Percentiles rank a stretch among this genome's conserved stretches.
These are phyloP conservation scores for Fraxinus angustifolia DNA, from an alignment of 305 asterid species.

Conservation along the genomic window DNA sequence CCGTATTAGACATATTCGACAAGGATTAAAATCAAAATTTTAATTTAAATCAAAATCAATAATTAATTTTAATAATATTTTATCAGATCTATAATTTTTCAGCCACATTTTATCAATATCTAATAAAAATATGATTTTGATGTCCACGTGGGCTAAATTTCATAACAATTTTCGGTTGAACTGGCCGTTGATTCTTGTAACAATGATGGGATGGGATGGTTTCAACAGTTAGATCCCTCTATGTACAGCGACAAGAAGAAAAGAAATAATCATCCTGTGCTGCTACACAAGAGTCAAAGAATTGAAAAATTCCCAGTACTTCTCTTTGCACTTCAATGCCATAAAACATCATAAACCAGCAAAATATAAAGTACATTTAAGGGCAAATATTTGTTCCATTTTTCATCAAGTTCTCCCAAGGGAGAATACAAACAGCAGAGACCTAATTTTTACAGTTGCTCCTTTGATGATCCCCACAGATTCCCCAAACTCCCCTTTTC, in stretches of 20 bases:
- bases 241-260: background rate
- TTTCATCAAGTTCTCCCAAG: conserved; percentile 9
- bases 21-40: too few species aligned
- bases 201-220: background rate
- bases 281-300: background rate
- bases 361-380: background rate
- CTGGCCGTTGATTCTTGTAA: background rate
- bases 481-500: background rate
- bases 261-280: background rate
- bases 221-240: background rate
- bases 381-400: background rate
- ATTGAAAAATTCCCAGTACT: background rate
- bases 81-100: background rate
- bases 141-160: background rate
- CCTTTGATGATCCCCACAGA: conserved; percentile 29
- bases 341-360: background rate
- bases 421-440: conserved; percentile 27
- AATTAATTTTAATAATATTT: too few species aligned
- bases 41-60: too few species aligned
- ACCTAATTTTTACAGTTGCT: conserved; percentile 41
- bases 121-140: too few species aligned
- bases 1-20: background rate
- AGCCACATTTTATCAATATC: too few species aligned
- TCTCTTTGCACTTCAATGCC: background rate
- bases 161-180: background rate